These are phyloP conservation scores for Boletellus sp. DNA, from an alignment of 768 basidiomycete species.

Conservation along the genomic window DNA sequence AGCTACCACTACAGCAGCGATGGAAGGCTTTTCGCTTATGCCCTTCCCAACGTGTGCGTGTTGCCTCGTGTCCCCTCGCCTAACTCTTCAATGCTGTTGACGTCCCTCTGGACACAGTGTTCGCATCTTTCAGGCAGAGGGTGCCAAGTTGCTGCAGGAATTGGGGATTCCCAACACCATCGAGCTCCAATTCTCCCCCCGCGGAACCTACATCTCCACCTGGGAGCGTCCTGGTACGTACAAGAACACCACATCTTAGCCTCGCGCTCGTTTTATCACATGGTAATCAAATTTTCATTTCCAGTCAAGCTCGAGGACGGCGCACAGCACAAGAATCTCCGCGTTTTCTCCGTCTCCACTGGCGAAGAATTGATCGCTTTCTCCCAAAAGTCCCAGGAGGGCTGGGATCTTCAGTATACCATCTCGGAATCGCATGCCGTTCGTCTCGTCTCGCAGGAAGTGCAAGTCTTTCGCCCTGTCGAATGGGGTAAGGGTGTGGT, in stretches of 20 bases:
- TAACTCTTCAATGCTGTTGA: slow-evolving; percentile 10
- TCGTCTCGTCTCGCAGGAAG: slow-evolving; percentile 73
- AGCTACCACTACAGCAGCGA: slow-evolving; percentile 82
- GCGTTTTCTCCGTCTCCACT: slow-evolving; percentile 81
- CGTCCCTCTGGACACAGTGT: slow-evolving; percentile 43
- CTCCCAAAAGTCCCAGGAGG: slow-evolving; percentile 86
- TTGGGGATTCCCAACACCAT: slow-evolving; percentile 70
- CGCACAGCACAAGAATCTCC: slow-evolving; percentile 88
- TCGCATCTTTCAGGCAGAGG: slow-evolving; percentile 72
- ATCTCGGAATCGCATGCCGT: slow-evolving; percentile 85
- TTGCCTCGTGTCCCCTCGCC: slow-evolving; percentile 14
- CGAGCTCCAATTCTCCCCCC: slow-evolving; percentile 89
- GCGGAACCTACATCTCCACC: slow-evolving; percentile 88
- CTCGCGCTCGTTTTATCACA: slow-evolving; percentile 21
- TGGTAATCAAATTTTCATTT: slow-evolving; percentile 11
- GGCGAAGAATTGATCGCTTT: slow-evolving; percentile 86
- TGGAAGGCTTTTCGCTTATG: slow-evolving; percentile 84
- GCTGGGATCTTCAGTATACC: slow-evolving; percentile 91
- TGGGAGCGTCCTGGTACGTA: slow-evolving; percentile 84
- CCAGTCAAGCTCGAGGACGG: slow-evolving; percentile 85
- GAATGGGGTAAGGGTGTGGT: slow-evolving; percentile 77
- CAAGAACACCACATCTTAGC: slow-evolving; percentile 7
- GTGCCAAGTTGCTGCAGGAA: slow-evolving; percentile 69
- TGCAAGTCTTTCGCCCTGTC: slow-evolving; percentile 79
- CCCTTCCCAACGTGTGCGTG: slow-evolving; percentile 68